phyloP scores from a whole-genome alignment of 305 asterid genomes.

The Fraxinus greggii region DNA sequence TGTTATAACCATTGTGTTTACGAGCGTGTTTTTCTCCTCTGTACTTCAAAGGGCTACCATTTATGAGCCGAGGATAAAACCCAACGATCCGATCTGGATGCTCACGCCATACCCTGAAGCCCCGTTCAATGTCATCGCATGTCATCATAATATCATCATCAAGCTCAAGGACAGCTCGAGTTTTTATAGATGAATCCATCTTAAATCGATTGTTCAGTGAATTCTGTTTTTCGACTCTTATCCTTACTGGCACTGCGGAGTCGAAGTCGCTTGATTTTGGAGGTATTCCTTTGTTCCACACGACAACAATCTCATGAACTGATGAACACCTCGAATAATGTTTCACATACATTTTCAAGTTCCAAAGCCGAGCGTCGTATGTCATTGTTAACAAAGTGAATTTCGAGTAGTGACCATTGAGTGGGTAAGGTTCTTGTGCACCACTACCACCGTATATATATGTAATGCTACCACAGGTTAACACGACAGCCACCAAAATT shows the following conservation, averaged over 20 bases:
- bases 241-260: conserved; percentile 81
- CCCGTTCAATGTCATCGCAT: conserved; percentile 85
- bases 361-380: conserved; percentile 94
- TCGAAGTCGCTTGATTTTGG: conserved; percentile 61
- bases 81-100: conserved; percentile 79
- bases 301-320: conserved; percentile 88
- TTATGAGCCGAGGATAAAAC: conserved; percentile 73
- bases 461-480: conserved; percentile 58
- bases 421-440: conserved; percentile 69
- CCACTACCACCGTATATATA: conserved; percentile 78
- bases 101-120: conserved; percentile 85
- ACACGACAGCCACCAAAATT: conserved; percentile 30
- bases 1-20: conserved; percentile 64
- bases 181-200: conserved; percentile 62
- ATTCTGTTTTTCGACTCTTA: conserved; percentile 68
- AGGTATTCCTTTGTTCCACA: conserved; percentile 88
- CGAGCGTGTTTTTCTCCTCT: conserved; percentile 79
- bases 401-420: conserved; percentile 72
- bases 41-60: conserved; percentile 49
- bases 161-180: conserved; percentile 86
- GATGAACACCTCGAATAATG: conserved; percentile 93
- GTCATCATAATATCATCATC: conserved; percentile 97
- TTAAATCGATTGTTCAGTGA: conserved; percentile 86
- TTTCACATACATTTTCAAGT: conserved; percentile 73
- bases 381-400: conserved; percentile 93